Percentiles rank a stretch among this genome's conserved stretches.
Evolutionary conservation across 768 basidiomycete species (phyloP).

Genomic region (Podaxis sp.): DNA sequence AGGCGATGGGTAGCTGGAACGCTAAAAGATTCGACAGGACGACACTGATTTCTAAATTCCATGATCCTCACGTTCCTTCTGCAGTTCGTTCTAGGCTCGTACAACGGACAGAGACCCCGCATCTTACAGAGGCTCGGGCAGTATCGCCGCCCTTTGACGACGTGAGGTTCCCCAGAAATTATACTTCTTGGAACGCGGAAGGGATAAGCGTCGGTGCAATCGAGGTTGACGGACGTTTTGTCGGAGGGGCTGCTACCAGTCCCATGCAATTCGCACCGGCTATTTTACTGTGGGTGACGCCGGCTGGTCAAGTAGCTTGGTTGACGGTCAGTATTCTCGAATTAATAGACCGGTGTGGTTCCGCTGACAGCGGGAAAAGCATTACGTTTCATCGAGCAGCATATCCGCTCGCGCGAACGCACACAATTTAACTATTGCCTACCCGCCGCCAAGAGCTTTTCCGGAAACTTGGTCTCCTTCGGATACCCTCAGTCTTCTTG

Average conservation of each 20-base stretch:
- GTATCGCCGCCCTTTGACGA: conserved; percentile 30
- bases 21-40: conserved; percentile 16
- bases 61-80: conserved; percentile 26
- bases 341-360: neutral
- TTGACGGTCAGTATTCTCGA: conserved; percentile 21
- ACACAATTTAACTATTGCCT: conserved; percentile 25
- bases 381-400: conserved; percentile 26
- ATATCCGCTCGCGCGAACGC: conserved; percentile 24
- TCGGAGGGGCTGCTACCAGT: conserved; percentile 29
- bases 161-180: conserved; percentile 25
- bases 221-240: conserved; percentile 24
- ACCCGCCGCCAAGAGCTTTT: conserved; percentile 27
- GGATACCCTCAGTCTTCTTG: conserved; percentile 26
- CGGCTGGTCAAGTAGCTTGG: conserved; percentile 21
- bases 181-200: conserved; percentile 27
- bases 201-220: conserved; percentile 30
- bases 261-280: conserved; percentile 25
- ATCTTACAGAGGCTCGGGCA: conserved; percentile 24
- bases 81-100: conserved; percentile 19
- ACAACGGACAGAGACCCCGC: conserved; percentile 14
- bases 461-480: conserved; percentile 20
- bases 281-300: conserved; percentile 25
- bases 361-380: conserved; percentile 13
- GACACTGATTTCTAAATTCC: conserved; percentile 27
- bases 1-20: neutral